Percentiles rank a stretch among this genome's conserved stretches.
phyloP scores from a whole-genome alignment of 2,329 filamentous ascomycete species.

The Hypoxylon sp. region DNA sequence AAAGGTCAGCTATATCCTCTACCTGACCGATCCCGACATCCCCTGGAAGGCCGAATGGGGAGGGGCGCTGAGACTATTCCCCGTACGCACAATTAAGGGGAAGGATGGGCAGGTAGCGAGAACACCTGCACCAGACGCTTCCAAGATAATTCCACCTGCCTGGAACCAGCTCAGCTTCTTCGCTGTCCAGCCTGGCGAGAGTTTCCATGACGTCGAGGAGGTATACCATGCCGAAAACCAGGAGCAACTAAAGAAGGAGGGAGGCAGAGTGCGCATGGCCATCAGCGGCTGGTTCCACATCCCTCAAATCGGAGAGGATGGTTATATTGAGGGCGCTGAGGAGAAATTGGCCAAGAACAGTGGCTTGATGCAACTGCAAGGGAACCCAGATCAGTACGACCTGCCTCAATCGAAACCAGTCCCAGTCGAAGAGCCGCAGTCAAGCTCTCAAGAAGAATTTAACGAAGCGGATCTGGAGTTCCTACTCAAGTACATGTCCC shows the following conservation, averaged over 20 bases:
- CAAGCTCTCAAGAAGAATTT: slow-evolving; percentile 67
- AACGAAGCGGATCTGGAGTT: slow-evolving; percentile 88
- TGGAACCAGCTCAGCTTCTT: slow-evolving; percentile 99
- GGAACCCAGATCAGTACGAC: slow-evolving; percentile 91
- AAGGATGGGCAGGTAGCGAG: slow-evolving; percentile 80
- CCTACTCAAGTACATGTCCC: slow-evolving; percentile 88
- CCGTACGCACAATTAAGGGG: slow-evolving; percentile 73
- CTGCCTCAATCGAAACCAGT: slow-evolving; percentile 75
- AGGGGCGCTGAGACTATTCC: slow-evolving; percentile 89
- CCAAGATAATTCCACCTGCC: slow-evolving; percentile 88
- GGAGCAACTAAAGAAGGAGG: slow-evolving; percentile 74
- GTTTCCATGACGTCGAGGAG: slow-evolving; percentile 98
- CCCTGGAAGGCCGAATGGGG: slow-evolving; percentile 95
- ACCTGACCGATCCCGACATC: slow-evolving; percentile 90
- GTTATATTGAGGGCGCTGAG: slow-evolving; percentile 88
- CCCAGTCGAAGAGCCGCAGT: slow-evolving; percentile 56
- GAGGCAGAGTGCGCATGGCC: slow-evolving; percentile 90
- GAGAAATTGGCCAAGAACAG: slow-evolving; percentile 90
- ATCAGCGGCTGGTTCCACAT: slow-evolving; percentile 99
- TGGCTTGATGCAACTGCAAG: slow-evolving; percentile 91
- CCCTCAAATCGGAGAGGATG: slow-evolving; percentile 92
- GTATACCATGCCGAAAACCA: slow-evolving; percentile 80
- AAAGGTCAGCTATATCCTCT: slow-evolving; percentile 96
- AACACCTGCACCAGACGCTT: slow-evolving; percentile 82
- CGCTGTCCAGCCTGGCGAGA: slow-evolving; percentile 97